Evolutionary conservation across 495 filamentous ascomycete species (phyloP).

Genomic region (Elaphomyces granulatus): DNA sequence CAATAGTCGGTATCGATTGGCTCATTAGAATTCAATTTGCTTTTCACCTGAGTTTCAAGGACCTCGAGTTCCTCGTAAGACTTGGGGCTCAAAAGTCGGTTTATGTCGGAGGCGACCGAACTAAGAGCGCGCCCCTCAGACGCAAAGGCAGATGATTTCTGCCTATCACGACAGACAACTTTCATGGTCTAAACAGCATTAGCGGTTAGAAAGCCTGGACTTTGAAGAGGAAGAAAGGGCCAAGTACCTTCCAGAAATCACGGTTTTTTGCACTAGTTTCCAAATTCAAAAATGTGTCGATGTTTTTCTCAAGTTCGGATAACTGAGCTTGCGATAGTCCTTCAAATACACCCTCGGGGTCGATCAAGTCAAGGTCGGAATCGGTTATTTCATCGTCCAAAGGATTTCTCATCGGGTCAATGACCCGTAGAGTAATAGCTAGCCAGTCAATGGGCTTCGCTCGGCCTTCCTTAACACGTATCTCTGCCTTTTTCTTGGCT

Average conservation of each 20-base stretch:
- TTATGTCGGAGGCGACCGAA: conserved; percentile 77
- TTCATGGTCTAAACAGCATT: conserved; percentile 56
- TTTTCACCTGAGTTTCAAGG: conserved; percentile 70
- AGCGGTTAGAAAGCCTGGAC: background rate
- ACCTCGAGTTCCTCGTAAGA: conserved; percentile 69
- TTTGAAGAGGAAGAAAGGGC: background rate
- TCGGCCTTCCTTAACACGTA: conserved; percentile 84
- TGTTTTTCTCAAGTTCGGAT: conserved; percentile 68
- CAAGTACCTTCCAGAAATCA: conserved; percentile 69
- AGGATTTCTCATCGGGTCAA: conserved; percentile 62
- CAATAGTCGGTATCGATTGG: conserved; percentile 95
- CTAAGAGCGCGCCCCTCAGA: conserved; percentile 60
- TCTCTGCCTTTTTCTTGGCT: conserved; percentile 94
- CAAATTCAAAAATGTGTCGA: conserved; percentile 68
- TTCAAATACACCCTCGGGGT: conserved; percentile 73
- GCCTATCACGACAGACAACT: conserved; percentile 67
- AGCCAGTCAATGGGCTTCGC: conserved; percentile 94
- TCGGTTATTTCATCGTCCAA: conserved; percentile 79
- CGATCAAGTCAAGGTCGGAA: conserved; percentile 59
- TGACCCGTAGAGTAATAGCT: conserved; percentile 74
- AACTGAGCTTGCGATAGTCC: conserved; percentile 56
- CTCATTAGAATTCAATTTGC: conserved; percentile 75
- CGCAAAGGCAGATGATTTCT: conserved; percentile 47
- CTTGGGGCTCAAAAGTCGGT: conserved; percentile 74
- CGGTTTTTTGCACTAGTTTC: conserved; percentile 64